These are phyloP conservation scores for Phytophthora podocarpi DNA, from an alignment of 352 stramenopile species.

Conservation along the genomic window DNA sequence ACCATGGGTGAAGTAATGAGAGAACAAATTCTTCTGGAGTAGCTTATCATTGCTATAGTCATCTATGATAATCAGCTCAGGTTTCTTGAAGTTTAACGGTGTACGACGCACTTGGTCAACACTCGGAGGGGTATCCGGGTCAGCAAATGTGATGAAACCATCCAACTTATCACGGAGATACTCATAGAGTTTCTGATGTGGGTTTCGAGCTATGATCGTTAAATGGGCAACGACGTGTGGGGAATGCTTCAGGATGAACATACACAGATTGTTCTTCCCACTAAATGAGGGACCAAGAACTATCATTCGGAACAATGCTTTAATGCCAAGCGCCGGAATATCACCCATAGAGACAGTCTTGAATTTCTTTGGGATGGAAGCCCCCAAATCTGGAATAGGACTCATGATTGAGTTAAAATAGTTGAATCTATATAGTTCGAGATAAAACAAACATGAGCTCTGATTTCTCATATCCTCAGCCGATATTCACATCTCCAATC, in stretches of 20 bases:
- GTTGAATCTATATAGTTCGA: conserved; percentile 3
- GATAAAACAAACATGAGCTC: conserved; percentile 11
- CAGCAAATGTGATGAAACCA: too few species aligned
- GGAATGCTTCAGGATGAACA: too few species aligned
- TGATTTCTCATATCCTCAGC: conserved; percentile 1
- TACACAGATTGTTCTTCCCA: too few species aligned
- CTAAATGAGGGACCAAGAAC: neutral
- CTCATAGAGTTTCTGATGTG: neutral
- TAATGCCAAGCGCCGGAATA: conserved; percentile 10
- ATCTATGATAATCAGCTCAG: conserved; percentile 23
- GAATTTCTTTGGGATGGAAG: conserved; percentile 21
- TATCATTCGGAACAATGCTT: conserved; percentile 35
- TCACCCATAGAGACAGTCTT: neutral
- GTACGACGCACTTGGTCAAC: too few species aligned
- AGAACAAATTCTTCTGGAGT: conserved; percentile 3
- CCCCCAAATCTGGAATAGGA: too few species aligned
- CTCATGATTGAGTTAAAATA: conserved; percentile 10
- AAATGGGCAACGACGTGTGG: conserved; percentile 10
- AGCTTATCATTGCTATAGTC: conserved; percentile 18
- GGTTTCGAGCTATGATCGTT: conserved; percentile 10
- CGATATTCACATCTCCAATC: too few species aligned
- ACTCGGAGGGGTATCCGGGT: too few species aligned
- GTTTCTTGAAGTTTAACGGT: too few species aligned
- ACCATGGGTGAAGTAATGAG: neutral
- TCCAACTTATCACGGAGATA: conserved; percentile 1